phyloP scores from a whole-genome alignment of 2,329 filamentous ascomycete species.

The Chaetothyriales sp. region DNA sequence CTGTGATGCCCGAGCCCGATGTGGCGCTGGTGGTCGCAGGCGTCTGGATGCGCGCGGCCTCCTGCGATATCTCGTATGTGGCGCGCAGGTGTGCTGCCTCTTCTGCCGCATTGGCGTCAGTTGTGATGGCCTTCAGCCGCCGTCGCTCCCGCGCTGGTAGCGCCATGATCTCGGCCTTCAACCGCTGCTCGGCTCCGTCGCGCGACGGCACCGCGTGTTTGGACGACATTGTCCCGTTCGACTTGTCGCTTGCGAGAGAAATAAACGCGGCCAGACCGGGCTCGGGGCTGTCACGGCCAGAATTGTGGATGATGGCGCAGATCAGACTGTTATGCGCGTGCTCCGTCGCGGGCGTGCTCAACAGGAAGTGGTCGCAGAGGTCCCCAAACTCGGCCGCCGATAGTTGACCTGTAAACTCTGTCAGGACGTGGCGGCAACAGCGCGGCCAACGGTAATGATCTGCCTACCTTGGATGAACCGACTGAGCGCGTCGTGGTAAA shows the following conservation, averaged over 20 bases:
- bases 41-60: conserved; percentile 34
- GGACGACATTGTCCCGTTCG: conserved; percentile 26
- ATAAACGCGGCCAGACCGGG: conserved; percentile 51
- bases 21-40: conserved; percentile 43
- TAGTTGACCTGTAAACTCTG: conserved; percentile 33
- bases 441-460: neutral
- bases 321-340: conserved; percentile 49
- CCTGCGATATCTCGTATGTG: conserved; percentile 29
- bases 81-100: conserved; percentile 9
- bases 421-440: conserved; percentile 3
- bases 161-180: conserved; percentile 51
- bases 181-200: conserved; percentile 46
- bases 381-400: conserved; percentile 47
- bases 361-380: conserved; percentile 41
- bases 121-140: conserved; percentile 34
- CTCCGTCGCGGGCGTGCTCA: conserved; percentile 35
- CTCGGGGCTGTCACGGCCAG: conserved; percentile 44
- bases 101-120: conserved; percentile 7
- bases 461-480: conserved; percentile 41
- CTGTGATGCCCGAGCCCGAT: conserved; percentile 54
- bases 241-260: conserved; percentile 40
- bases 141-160: conserved; percentile 44
- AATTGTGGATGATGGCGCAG: conserved; percentile 43
- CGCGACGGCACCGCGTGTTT: conserved; percentile 35
- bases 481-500: conserved; percentile 44